A percentile compares a stretch with the other conserved stretches of the same genome.
phyloP scores from a whole-genome alignment of 306 rosid genomes.

The Ceratonia siliqua region DNA sequence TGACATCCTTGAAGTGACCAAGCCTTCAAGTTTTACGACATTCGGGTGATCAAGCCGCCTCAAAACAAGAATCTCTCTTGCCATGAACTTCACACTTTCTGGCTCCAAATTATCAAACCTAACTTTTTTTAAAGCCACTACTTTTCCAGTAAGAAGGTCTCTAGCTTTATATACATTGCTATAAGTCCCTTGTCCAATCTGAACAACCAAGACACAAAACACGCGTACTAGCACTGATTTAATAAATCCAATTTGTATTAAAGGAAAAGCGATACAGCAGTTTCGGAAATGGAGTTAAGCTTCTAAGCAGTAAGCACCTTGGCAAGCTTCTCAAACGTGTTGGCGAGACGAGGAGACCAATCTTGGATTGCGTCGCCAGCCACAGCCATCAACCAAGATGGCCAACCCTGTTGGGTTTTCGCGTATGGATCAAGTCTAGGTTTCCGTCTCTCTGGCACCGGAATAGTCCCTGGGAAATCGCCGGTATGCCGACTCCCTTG shows the following conservation, averaged over 20 bases:
- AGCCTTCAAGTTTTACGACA: conserved; percentile 84
- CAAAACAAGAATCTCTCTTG: conserved; percentile 82
- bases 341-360: conserved; percentile 98
- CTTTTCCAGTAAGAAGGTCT: conserved; percentile 71
- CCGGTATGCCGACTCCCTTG: conserved; percentile 44
- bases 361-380: conserved; percentile 91
- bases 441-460: conserved; percentile 60
- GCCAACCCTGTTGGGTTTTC: conserved; percentile 81
- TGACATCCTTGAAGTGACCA: conserved; percentile 90
- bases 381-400: conserved; percentile 85
- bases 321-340: conserved; percentile 87
- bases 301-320: conserved; percentile 54
- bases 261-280: neutral
- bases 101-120: conserved; percentile 82
- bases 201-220: conserved; percentile 13
- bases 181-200: conserved; percentile 96
- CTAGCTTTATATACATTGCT: conserved; percentile 93
- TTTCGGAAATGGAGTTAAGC: conserved; percentile 15
- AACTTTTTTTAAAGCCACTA: conserved; percentile 92
- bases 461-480: conserved; percentile 44
- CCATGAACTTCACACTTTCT: conserved; percentile 93
- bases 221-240: neutral
- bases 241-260: neutral
- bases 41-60: conserved; percentile 88
- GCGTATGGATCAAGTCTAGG: conserved; percentile 46